A percentile compares a stretch with the other conserved stretches of the same genome.
Conservation (phyloP, 768 basidiomycete species). For the Suillus occidentalis region DNA sequence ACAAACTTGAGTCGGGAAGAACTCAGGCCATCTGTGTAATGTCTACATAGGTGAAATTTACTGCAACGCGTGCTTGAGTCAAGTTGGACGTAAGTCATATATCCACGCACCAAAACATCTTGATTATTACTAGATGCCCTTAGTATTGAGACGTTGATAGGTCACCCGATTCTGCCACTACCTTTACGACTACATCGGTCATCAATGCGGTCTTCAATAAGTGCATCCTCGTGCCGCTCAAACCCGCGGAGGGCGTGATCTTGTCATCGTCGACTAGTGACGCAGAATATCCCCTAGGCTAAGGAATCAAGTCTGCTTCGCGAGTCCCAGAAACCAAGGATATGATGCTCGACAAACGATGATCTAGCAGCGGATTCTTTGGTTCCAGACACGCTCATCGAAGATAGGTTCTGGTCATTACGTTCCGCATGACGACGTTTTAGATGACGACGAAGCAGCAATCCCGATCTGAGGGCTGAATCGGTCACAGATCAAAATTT, state of each 20-base stretch:
- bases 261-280: background rate
- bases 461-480: background rate
- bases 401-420: background rate
- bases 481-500: background rate
- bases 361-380: background rate
- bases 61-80: background rate
- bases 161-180: constrained; percentile 1
- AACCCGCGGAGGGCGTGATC: background rate
- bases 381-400: background rate
- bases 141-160: background rate
- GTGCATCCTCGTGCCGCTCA: background rate
- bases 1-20: background rate
- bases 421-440: background rate
- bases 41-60: background rate
- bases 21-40: background rate
- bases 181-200: background rate
- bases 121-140: background rate
- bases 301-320: background rate
- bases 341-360: background rate
- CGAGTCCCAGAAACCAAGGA: background rate
- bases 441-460: background rate
- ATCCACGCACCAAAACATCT: background rate
- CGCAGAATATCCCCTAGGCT: background rate
- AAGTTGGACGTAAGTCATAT: background rate
- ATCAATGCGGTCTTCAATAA: background rate